Evolutionary conservation across 306 rosid species (phyloP), one percentile per base, ranked within the genome.

Genomic region (Pyrus communis): DNA sequence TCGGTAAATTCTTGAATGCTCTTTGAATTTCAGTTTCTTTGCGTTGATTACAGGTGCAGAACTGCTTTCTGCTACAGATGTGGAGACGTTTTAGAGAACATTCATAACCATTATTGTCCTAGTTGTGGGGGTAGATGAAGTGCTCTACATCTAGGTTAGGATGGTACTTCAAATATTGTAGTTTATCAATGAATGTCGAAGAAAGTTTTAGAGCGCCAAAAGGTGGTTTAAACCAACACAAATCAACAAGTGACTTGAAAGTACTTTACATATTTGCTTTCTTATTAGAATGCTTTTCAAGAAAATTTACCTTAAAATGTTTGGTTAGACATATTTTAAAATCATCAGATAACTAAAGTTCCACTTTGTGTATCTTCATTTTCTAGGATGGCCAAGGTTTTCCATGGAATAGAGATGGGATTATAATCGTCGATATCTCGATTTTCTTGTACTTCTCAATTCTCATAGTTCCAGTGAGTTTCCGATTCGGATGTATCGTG

Each of bases 11-110:
- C 55, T 73, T 60, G 77, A 73, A 38, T 17, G 18, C 12, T 3
- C 33, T 40, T 1, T 73, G 35, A 57, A 57, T 58, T 25, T 73
- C 23, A 15, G 5, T 25, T 73, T 73, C 5, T 69, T 43, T 42
- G 17, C n/a, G 57, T 58, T 59, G 77, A 59, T 59, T 40, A 35
- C 69, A 60, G 77, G 77, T 74, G 77, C 59, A 45, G 31, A 42
- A 74, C 77, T 42, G 21, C 43, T 5, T 74, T 74, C 69, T 74
- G 77, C 58, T 74, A 74, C 58, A 59, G 58, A 43, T 60, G 77
- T 21, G 77, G 65, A 15, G 35, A 60, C 10, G 4, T 74, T 9
- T 42, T 74, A 7, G 18, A 18, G 30, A 22, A 9, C 17, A 25
- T 17, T 28, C 28, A 2, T 42, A 0, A 8, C 19, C 77, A 74